These are phyloP conservation scores for Choanephora cucurbitarum DNA, from an alignment of 371 early-diverging fungal species.

Conservation along the genomic window DNA sequence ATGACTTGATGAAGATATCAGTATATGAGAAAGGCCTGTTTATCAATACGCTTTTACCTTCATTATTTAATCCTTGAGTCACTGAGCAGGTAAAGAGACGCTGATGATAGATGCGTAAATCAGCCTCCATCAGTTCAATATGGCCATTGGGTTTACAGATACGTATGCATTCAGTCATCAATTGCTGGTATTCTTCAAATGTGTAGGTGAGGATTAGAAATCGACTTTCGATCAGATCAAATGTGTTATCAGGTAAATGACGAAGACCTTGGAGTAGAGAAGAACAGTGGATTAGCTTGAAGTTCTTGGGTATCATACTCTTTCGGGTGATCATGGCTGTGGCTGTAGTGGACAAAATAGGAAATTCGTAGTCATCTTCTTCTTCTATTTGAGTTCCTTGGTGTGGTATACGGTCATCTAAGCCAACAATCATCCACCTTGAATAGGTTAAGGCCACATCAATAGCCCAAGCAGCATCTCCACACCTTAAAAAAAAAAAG, in stretches of 20 bases:
- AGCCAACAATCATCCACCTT: slow-evolving; percentile 37
- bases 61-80: slow-evolving; percentile 35
- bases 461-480: slow-evolving; percentile 42
- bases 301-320: slow-evolving; percentile 21
- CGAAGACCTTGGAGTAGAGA: slow-evolving; percentile 31
- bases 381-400: background rate
- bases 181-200: slow-evolving; percentile 27
- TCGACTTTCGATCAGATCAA: slow-evolving; percentile 43
- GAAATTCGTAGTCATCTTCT: background rate
- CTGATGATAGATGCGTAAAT: slow-evolving; percentile 44
- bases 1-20: slow-evolving; percentile 27
- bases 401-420: slow-evolving; percentile 35
- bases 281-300: slow-evolving; percentile 25
- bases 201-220: slow-evolving; percentile 29
- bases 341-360: slow-evolving; percentile 1
- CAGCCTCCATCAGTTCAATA: slow-evolving; percentile 47
- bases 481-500: slow-evolving; percentile 33
- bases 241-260: slow-evolving; percentile 29
- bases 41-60: slow-evolving; percentile 30
- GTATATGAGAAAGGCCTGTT: background rate
- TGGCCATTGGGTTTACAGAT: slow-evolving; percentile 34
- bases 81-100: slow-evolving; percentile 17
- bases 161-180: slow-evolving; percentile 39
- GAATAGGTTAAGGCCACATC: slow-evolving; percentile 36
- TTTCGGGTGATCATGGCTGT: slow-evolving; percentile 7